These are phyloP conservation scores for Chaetomiaceae sp. DNA, from an alignment of 2,329 filamentous ascomycete species.

Conservation along the genomic window DNA sequence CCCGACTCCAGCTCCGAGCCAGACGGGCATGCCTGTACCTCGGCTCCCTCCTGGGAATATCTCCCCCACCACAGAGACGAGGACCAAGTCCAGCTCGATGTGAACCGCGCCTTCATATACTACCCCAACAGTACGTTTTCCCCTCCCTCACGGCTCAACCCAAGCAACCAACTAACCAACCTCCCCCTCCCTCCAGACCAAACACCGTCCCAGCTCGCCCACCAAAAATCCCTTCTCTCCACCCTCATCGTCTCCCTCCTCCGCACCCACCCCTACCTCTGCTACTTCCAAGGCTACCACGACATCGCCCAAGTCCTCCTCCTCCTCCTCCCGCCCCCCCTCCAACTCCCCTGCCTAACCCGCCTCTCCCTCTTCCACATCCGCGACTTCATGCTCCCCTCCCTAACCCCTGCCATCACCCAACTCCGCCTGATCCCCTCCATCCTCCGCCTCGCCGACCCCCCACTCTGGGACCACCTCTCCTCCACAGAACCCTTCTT, in stretches of 20 bases:
- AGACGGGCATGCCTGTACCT: constrained; percentile 22
- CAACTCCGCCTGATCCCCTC: constrained; percentile 86
- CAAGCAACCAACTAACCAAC: neutral
- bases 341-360: constrained; percentile 60
- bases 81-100: constrained; percentile 85
- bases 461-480: constrained; percentile 68
- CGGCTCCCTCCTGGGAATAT: constrained; percentile 46
- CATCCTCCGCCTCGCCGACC: constrained; percentile 69
- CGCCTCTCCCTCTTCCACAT: constrained; percentile 88
- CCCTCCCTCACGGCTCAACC: constrained; percentile 5
- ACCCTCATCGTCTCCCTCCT: constrained; percentile 76
- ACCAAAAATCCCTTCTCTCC: constrained; percentile 71
- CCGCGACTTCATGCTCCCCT: constrained; percentile 95
- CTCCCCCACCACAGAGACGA: constrained; percentile 79
- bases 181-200: constrained; percentile 46
- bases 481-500: constrained; percentile 80
- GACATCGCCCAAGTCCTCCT: constrained; percentile 96
- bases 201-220: constrained; percentile 61
- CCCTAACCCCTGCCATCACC: constrained; percentile 70
- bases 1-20: constrained; percentile 16
- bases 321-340: constrained; percentile 66
- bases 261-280: constrained; percentile 74
- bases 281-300: constrained; percentile 98
- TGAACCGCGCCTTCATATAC: constrained; percentile 94
- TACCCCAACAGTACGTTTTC: constrained; percentile 69